Conservation (phyloP, 371 early-diverging fungal genomes). For the Apophysomyces ossiformis region DNA sequence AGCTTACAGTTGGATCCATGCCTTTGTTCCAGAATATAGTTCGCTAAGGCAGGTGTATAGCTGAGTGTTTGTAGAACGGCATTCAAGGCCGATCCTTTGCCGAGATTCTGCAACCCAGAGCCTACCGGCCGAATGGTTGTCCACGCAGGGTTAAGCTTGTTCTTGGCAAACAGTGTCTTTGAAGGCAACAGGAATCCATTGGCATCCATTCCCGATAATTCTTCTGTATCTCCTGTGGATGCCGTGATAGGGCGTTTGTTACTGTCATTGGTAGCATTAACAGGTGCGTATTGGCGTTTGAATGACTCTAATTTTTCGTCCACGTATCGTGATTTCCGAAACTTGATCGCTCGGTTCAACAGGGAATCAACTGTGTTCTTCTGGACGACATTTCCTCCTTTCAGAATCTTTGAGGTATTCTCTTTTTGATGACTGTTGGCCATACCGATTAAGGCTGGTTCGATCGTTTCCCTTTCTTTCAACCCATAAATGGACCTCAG, state of each 20-base stretch:
- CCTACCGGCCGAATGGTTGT: constrained; percentile 68
- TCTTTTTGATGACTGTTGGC: neutral
- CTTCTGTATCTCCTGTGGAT: neutral
- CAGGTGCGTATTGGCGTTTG: constrained; percentile 48
- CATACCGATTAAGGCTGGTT: neutral
- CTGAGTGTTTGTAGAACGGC: constrained; percentile 89
- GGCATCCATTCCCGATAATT: constrained; percentile 29
- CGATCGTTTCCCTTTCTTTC: neutral
- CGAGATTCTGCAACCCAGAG: constrained; percentile 82
- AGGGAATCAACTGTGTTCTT: constrained; percentile 37
- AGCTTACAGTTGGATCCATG: constrained; percentile 67
- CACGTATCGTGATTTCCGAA: constrained; percentile 52
- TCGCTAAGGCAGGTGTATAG: constrained; percentile 82
- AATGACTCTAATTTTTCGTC: constrained; percentile 49
- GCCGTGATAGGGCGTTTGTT: neutral
- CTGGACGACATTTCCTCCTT: constrained; percentile 17
- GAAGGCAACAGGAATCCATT: constrained; percentile 71
- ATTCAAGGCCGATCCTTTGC: constrained; percentile 96
- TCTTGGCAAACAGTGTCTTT: constrained; percentile 62
- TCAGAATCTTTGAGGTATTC: constrained; percentile 14
- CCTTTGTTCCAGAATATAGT: constrained; percentile 67
- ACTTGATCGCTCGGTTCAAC: constrained; percentile 46
- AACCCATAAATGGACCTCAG: neutral
- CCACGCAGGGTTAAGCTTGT: constrained; percentile 65
- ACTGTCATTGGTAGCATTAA: constrained; percentile 32